Conservation (phyloP, 441 rosid genomes). For the Euphorbia celastroides region DNA sequence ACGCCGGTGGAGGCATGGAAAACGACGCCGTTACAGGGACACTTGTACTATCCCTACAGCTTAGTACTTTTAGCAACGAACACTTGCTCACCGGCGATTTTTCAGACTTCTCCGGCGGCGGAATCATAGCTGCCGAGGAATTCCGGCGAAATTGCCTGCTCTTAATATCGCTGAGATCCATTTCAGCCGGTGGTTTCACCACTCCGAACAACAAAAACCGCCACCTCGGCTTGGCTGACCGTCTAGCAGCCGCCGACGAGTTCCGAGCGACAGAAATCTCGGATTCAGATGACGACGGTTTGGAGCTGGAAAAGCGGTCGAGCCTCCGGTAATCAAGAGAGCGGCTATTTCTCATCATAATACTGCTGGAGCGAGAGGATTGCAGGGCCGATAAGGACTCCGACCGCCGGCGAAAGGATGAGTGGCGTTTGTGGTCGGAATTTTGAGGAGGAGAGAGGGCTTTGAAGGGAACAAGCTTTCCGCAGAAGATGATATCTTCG, state of each 20-base stretch:
- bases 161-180: slow-evolving; percentile 66
- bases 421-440: slow-evolving; percentile 4
- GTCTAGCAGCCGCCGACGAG: slow-evolving; percentile 19
- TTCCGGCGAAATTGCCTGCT: slow-evolving; percentile 63
- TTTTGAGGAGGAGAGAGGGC: slow-evolving; percentile 12
- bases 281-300: slow-evolving; percentile 5
- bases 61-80: slow-evolving; percentile 50
- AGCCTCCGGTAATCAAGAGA: slow-evolving; percentile 50
- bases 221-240: slow-evolving; percentile 55
- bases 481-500: slow-evolving; percentile 67
- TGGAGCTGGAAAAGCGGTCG: slow-evolving; percentile 25
- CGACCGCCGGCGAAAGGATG: slow-evolving; percentile 36
- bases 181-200: slow-evolving; percentile 54
- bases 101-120: slow-evolving; percentile 12
- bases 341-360: slow-evolving; percentile 53
- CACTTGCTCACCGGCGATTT: slow-evolving; percentile 27
- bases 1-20: slow-evolving; percentile 31
- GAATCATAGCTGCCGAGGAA: slow-evolving; percentile 34
- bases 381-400: slow-evolving; percentile 45
- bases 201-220: slow-evolving; percentile 60
- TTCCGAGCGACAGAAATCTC: slow-evolving; percentile 19
- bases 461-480: slow-evolving; percentile 59
- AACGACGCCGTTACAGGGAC: slow-evolving; percentile 56
- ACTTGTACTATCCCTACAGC: slow-evolving; percentile 60
- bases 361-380: slow-evolving; percentile 24